phyloP scores from a whole-genome alignment of 2,329 filamentous ascomycete genomes.

The Escovopsis weberi region DNA sequence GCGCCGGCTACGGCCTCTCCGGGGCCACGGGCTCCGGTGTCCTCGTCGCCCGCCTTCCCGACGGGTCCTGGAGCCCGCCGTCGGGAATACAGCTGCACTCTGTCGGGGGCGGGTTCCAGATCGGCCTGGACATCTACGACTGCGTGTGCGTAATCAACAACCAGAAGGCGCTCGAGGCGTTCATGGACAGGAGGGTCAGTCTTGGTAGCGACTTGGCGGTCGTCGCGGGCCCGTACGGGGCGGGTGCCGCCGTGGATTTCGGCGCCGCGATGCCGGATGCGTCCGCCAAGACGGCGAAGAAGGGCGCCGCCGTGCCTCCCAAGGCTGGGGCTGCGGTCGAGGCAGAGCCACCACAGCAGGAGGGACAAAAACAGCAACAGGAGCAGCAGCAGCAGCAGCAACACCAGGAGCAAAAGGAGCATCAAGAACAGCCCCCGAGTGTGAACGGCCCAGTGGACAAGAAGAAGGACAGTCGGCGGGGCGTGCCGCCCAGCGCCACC shows the following conservation, averaged over 20 bases:
- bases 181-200: constrained; percentile 60
- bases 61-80: constrained; percentile 64
- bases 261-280: constrained; percentile 12
- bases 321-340: neutral
- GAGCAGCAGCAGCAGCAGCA: neutral
- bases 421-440: constrained; percentile 11
- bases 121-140: constrained; percentile 78
- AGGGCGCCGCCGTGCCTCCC: neutral
- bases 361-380: neutral
- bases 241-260: constrained; percentile 59
- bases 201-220: constrained; percentile 68
- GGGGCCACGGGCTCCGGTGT: constrained; percentile 54
- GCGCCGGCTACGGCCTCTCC: constrained; percentile 49
- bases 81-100: constrained; percentile 73
- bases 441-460: constrained; percentile 1
- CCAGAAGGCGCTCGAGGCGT: constrained; percentile 58
- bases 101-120: constrained; percentile 63
- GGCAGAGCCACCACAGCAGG: neutral
- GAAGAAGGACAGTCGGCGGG: constrained; percentile 16
- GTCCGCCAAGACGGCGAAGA: constrained; percentile 4
- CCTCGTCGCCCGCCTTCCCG: constrained; percentile 44
- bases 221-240: constrained; percentile 52
- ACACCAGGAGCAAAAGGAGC: neutral
- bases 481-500: constrained; percentile 14
- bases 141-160: constrained; percentile 80